Conservation (phyloP, 768 basidiomycete genomes). For the Gautieria morchelliformis region DNA sequence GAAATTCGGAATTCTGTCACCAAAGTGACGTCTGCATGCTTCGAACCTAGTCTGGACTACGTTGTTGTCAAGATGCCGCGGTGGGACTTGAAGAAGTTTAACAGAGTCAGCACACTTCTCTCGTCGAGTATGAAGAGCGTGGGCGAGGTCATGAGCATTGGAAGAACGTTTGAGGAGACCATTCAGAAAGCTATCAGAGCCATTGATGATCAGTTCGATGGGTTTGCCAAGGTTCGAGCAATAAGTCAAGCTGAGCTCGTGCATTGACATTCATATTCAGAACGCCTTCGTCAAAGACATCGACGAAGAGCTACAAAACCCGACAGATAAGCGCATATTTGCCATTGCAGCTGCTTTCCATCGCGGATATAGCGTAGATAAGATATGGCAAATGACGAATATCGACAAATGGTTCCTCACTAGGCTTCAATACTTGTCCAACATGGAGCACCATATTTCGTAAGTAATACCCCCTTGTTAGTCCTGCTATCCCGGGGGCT, state of each 20-base stretch:
- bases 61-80: slow-evolving; percentile 97
- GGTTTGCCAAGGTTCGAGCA: slow-evolving; percentile 70
- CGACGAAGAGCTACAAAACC: slow-evolving; percentile 87
- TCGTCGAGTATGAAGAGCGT: slow-evolving; percentile 99
- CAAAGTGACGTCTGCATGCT: slow-evolving; percentile 93
- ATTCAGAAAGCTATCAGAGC: slow-evolving; percentile 96
- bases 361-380: slow-evolving; percentile 87
- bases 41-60: slow-evolving; percentile 97
- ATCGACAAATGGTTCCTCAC: slow-evolving; percentile 99
- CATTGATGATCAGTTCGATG: slow-evolving; percentile 90
- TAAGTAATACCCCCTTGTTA: slow-evolving; percentile 29
- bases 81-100: slow-evolving; percentile 99
- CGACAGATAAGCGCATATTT: slow-evolving; percentile 95
- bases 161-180: slow-evolving; percentile 96
- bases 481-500: background rate
- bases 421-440: slow-evolving; percentile 73
- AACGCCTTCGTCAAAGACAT: slow-evolving; percentile 84
- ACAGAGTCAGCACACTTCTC: slow-evolving; percentile 77
- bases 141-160: slow-evolving; percentile 99
- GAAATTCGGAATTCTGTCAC: slow-evolving; percentile 98
- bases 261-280: slow-evolving; percentile 28
- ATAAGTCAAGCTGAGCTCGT: background rate
- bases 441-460: slow-evolving; percentile 72
- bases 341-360: slow-evolving; percentile 93
- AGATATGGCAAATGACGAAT: slow-evolving; percentile 95